phyloP scores from a whole-genome alignment of 2,329 filamentous ascomycete species.

The Xylaria sp. region DNA sequence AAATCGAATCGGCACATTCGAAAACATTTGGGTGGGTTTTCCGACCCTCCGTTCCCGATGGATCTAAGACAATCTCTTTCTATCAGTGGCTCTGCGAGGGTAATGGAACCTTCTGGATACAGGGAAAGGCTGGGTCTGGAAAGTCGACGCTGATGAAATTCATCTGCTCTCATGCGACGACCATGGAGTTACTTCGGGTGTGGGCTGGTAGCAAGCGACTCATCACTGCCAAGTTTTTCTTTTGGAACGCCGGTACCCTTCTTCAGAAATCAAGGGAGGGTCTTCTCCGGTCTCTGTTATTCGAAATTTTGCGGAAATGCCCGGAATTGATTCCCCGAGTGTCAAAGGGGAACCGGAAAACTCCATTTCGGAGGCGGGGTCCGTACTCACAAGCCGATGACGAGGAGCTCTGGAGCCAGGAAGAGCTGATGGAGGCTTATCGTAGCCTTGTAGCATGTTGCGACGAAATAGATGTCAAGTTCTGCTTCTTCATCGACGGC shows the following conservation, averaged over 20 bases:
- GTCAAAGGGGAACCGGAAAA: conserved; percentile 4
- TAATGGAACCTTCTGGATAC: conserved; percentile 17
- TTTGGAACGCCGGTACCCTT: conserved; percentile 13
- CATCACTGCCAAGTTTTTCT: conserved; percentile 7
- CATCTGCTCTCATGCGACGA: conserved; percentile 25
- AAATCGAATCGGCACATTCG: conserved; percentile 15
- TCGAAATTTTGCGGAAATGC: conserved; percentile 18
- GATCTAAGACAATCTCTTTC: conserved; percentile 10
- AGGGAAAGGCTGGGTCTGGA: conserved; percentile 19
- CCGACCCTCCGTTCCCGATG: conserved; percentile 5
- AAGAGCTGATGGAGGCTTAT: conserved; percentile 11
- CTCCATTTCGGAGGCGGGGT: neutral
- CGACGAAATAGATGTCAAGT: conserved; percentile 12
- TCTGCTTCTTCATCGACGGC: conserved; percentile 28
- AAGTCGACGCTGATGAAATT: conserved; percentile 40
- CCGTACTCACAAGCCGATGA: neutral
- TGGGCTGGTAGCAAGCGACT: conserved; percentile 18
- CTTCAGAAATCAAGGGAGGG: conserved; percentile 22
- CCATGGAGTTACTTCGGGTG: neutral
- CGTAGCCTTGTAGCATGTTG: conserved; percentile 6
- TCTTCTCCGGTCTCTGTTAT: conserved; percentile 14
- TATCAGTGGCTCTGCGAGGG: conserved; percentile 12
- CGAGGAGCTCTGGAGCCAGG: conserved; percentile 14
- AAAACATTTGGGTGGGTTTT: conserved; percentile 22
- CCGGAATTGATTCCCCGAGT: conserved; percentile 15